Percentiles rank a stretch among this genome's conserved stretches.
phyloP scores from a whole-genome alignment of 495 filamentous ascomycete species.

The Delitschia confertaspora region DNA sequence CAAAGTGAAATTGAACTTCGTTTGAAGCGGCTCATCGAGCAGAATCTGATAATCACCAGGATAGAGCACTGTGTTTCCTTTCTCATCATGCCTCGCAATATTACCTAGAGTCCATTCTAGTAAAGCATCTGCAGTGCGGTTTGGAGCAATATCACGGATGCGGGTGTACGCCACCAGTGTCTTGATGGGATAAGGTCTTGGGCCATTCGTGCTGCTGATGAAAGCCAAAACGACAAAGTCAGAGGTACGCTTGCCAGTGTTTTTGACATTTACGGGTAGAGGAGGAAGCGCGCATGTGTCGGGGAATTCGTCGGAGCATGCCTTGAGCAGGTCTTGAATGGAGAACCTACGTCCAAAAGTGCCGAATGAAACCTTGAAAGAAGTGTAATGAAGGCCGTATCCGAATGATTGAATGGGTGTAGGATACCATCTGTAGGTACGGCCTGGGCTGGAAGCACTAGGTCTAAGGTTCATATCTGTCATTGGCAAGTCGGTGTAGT shows the following conservation, averaged over 20 bases:
- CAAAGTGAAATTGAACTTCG: constrained; percentile 1
- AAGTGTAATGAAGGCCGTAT: constrained; percentile 4
- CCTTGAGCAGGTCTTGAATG: constrained; percentile 3
- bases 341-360: not conserved
- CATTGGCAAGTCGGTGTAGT: constrained; percentile 37
- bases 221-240: constrained; percentile 11
- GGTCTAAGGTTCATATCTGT: constrained; percentile 41
- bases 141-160: not conserved
- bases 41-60: constrained; percentile 7
- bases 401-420: constrained; percentile 5
- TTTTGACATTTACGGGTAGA: not conserved
- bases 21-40: constrained; percentile 8
- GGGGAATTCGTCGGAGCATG: not conserved
- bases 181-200: constrained; percentile 10
- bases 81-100: constrained; percentile 7
- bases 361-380: not conserved
- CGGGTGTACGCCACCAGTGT: constrained; percentile 5
- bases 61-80: constrained; percentile 9
- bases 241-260: constrained; percentile 7
- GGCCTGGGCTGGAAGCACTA: constrained; percentile 31
- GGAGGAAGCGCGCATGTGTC: constrained; percentile 6
- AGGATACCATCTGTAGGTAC: constrained; percentile 42
- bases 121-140: not conserved
- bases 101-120: constrained; percentile 7
- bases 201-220: constrained; percentile 1